Evolutionary conservation across 129 eudicot species (phyloP), one percentile per base, ranked within the genome.

Genomic region (Artemisia argyi): DNA sequence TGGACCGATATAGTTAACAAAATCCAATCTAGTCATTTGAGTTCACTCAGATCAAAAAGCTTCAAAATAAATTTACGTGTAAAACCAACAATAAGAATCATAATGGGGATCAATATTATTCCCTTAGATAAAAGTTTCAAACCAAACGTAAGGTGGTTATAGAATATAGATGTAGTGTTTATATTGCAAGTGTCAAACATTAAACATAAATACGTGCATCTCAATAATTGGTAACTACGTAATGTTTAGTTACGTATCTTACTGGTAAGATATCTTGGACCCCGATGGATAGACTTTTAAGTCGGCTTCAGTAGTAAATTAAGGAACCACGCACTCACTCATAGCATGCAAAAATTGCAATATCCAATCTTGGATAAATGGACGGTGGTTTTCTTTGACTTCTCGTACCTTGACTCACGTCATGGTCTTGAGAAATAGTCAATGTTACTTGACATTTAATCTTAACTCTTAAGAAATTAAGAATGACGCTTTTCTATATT

Each of bases 371-470:
- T 13, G 30, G 74, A 69, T 69, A 61, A 30, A 66, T 54, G 74
- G 74, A 54, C 65, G 65, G 74, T 53, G 61, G 22, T 18, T 14
- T 28, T 53, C 14, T 68, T 69, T 54, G 74, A 69, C 74, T 54
- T 53, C 46, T 54, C 35, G 16, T 69, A 42, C 55, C 56, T 54
- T 69, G 53, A 69, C 53, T 57, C 3, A 18, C 39, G 65, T 54
- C 65, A 35, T 35, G 18, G 47, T 69, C 28, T 19, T 17, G 32
- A 10, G 3, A 39, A 69, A 28, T 17, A 16, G 35, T 69, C 63
- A 69, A 52, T 69, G 4, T 69, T 54, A 53, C 63, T 69, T 69
- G 74, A 69, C 74, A 69, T 68, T 60, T 68, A 42, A 6, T 62
- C 49, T 39, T 10, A 32, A 60, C 24, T 56, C 46, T 39, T 39